phyloP scores from a whole-genome alignment of 2,329 filamentous ascomycete genomes.

The Xylariaceae sp. region DNA sequence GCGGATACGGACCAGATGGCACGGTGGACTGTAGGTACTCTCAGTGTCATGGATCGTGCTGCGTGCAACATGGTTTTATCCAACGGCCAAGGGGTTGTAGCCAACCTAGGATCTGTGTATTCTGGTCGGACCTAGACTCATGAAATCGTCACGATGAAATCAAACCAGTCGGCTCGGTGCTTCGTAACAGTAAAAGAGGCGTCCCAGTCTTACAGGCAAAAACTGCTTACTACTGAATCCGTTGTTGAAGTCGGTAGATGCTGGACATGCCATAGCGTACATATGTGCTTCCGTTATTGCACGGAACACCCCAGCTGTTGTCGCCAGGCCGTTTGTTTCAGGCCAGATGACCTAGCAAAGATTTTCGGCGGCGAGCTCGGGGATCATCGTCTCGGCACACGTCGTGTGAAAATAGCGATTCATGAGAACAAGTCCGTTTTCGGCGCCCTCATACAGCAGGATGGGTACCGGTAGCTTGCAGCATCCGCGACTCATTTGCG shows the following conservation, averaged over 20 bases:
- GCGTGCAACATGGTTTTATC: neutral
- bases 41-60: neutral
- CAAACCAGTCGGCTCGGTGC: neutral
- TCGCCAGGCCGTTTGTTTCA: conserved; percentile 8
- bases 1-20: no score
- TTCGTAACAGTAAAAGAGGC: neutral
- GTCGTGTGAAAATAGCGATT: conserved; percentile 6
- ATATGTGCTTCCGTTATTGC: neutral
- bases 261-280: neutral
- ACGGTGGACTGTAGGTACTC: neutral
- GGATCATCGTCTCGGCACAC: conserved; percentile 1
- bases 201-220: neutral
- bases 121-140: neutral
- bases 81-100: neutral
- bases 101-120: neutral
- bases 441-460: conserved; percentile 5
- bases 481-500: neutral
- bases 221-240: neutral
- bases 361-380: conserved; percentile 8
- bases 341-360: conserved; percentile 9
- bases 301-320: neutral
- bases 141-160: neutral
- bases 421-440: conserved; percentile 16
- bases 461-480: neutral
- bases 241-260: neutral